A percentile compares a stretch with the other conserved stretches of the same genome.
Conservation (phyloP, 345 rosid genomes). For the Diplotaxis tenuifolia region DNA sequence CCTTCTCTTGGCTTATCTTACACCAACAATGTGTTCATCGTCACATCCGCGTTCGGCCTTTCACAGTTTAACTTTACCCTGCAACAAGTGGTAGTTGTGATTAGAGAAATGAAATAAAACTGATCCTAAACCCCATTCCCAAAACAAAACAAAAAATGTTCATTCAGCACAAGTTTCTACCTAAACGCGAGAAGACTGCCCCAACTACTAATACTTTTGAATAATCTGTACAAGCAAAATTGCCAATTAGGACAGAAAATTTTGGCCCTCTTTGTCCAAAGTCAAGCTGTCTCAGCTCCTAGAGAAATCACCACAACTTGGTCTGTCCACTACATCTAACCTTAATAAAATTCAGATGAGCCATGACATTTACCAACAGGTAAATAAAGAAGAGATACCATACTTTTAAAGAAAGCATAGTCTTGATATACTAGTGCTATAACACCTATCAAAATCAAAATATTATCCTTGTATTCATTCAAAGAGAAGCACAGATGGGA, state of each 20-base stretch:
- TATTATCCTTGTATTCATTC: background rate
- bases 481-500: background rate
- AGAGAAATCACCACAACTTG: background rate
- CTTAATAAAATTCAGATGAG: background rate
- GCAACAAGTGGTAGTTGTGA: conserved; percentile 29
- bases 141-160: background rate
- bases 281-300: background rate
- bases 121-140: background rate
- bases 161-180: background rate
- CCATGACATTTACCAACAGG: background rate
- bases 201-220: background rate
- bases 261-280: background rate
- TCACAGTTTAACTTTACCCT: conserved; percentile 47
- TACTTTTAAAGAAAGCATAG: background rate
- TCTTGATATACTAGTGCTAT: conserved; percentile 5
- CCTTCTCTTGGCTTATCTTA: background rate
- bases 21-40: conserved; percentile 42
- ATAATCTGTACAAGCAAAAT: background rate
- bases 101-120: background rate
- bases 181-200: background rate
- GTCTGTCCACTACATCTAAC: background rate
- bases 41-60: conserved; percentile 49
- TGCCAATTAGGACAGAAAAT: background rate
- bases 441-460: too few species aligned
- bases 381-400: background rate